Evolutionary conservation across 1,284 basidiomycete species (phyloP), one percentile per base, ranked within the genome.

Genomic region (Tilletia indica): DNA sequence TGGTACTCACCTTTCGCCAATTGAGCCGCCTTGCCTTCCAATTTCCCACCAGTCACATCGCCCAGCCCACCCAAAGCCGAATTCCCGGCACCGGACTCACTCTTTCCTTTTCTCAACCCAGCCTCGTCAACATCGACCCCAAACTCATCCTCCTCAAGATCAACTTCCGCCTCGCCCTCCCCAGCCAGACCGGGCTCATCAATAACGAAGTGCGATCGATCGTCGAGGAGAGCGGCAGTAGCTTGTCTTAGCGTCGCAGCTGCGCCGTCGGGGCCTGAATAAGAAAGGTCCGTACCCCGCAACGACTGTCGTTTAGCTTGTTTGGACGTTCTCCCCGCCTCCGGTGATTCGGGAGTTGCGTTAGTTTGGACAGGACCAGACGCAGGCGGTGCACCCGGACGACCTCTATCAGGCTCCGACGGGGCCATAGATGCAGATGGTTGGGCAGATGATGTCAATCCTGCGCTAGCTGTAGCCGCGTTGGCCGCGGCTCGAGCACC

Each of bases 171-270:
- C 16, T 68, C 67, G 6, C 67, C 67, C 25, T 39, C 67, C n/a
- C 67, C 67, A 16, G 67, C 67, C 38, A 21, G 9, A 16, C 39
- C 38, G 11, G 45, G 38, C 12, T 68, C 67, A n/a, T 68, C 67
- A 36, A 68, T 68, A 2, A 54, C 48, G 45, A 68, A 68, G 67
- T 68, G 67, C n/a, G 67, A 68, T 11, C 67, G 67, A 11, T 68
- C 67, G 38, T 68, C 38, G 58, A 63, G 58, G 25, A 63, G 58
- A 19, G 58, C 58, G 38, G 67, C 45, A 0, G 67, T 47, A 14
- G 67, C 67, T 34, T 36, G 47, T 8, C 67, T 45, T 45, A 68
- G n/a, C 21, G 67, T 47, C 36, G 38, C 67, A 21, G 45, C 67
- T 12, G 67, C 67, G 16, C 31, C 67, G 14, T 47, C 67, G 45